Evolutionary conservation across 2,329 filamentous ascomycete species (phyloP).

Genomic region (Colletotrichum gigasporum): DNA sequence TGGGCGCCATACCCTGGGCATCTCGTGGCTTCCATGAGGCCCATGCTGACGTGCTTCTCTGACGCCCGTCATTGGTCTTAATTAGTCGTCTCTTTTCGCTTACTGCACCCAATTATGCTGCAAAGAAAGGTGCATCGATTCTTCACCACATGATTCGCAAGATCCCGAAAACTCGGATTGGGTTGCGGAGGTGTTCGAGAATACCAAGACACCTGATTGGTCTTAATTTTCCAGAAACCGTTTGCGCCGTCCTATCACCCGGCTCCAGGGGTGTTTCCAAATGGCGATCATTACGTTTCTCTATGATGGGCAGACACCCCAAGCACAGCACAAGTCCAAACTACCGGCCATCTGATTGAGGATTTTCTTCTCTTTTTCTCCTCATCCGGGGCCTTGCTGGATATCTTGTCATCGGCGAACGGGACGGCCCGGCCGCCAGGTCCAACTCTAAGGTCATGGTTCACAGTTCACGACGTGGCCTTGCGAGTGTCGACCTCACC

Average conservation of each 20-base stretch:
- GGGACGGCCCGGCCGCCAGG: conserved; percentile 17
- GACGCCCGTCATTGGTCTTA: conserved; percentile 19
- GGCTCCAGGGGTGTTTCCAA: neutral
- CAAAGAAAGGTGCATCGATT: conserved; percentile 30
- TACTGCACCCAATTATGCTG: neutral
- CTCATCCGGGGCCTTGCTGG: neutral
- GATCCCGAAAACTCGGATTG: conserved; percentile 37
- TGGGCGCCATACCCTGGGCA: neutral
- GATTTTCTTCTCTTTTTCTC: neutral
- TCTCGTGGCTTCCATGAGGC: neutral
- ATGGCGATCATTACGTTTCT: neutral
- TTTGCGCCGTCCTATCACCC: neutral
- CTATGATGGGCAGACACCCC: neutral
- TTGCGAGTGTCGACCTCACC: neutral
- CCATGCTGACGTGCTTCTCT: conserved; percentile 17
- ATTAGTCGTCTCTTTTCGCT: neutral
- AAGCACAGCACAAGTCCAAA: neutral
- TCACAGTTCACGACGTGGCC: conserved; percentile 8
- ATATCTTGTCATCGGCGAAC: neutral
- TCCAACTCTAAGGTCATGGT: neutral
- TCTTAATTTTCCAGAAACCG: neutral
- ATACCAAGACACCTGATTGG: conserved; percentile 16
- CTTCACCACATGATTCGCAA: conserved; percentile 45
- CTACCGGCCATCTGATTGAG: neutral
- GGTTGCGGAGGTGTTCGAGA: conserved; percentile 1